phyloP scores from a whole-genome alignment of 495 filamentous ascomycete species.

The Parathielavia hyrcaniae region DNA sequence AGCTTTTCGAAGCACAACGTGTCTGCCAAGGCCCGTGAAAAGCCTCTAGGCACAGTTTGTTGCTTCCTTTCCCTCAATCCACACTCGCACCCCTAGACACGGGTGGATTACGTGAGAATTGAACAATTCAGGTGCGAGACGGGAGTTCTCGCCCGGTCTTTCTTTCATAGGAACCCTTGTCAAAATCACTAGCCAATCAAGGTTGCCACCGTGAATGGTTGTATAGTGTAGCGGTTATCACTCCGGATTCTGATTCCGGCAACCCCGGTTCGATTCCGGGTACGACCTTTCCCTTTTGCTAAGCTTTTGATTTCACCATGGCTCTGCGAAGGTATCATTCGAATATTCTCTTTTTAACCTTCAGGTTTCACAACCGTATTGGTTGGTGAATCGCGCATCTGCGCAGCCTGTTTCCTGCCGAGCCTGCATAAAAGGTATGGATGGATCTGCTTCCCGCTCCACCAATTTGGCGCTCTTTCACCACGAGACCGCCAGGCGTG shows the following conservation, averaged over 20 bases:
- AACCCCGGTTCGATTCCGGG: constrained; percentile 27
- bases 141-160: too few relatives aligned
- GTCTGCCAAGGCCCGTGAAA: too few relatives aligned
- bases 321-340: too few relatives aligned
- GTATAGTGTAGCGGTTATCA: constrained; percentile 25
- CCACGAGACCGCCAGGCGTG: neutral
- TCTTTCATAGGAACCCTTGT: neutral
- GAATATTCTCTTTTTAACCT: too few relatives aligned
- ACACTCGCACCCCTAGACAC: too few relatives aligned
- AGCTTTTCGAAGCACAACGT: too few relatives aligned
- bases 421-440: neutral
- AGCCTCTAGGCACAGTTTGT: too few relatives aligned
- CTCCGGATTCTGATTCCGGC: constrained; percentile 24
- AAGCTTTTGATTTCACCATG: neutral
- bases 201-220: constrained; percentile 5
- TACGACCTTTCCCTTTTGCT: constrained; percentile 18
- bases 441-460: neutral
- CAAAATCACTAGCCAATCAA: neutral
- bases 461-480: neutral
- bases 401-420: neutral
- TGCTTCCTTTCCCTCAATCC: too few relatives aligned
- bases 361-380: too few relatives aligned
- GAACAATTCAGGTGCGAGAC: too few relatives aligned
- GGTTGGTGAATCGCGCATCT: too few relatives aligned
- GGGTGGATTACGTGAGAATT: too few relatives aligned